These are phyloP conservation scores for Paraphoma sp. DNA, from an alignment of 2,329 filamentous ascomycete genomes.

Conservation along the genomic window DNA sequence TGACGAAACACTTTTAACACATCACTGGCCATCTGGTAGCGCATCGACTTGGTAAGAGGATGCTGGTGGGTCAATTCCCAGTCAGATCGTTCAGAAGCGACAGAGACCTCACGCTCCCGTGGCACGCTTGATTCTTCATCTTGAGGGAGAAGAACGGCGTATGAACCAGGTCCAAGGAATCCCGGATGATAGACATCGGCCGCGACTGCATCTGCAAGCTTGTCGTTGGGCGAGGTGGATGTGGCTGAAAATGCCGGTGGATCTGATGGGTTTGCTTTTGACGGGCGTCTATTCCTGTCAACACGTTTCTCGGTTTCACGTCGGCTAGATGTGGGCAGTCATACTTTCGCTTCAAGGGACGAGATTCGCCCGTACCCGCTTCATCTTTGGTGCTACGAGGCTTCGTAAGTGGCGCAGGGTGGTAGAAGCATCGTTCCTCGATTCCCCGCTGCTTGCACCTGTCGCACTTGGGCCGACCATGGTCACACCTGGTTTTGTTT, in stretches of 20 bases:
- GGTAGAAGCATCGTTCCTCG: constrained; percentile 42
- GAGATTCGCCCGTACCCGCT: constrained; percentile 18
- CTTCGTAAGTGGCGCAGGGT: constrained; percentile 45
- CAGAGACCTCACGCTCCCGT: constrained; percentile 28
- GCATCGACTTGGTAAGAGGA: constrained; percentile 37
- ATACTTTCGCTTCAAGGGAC: constrained; percentile 37
- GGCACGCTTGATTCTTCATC: constrained; percentile 26
- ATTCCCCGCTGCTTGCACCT: constrained; percentile 43
- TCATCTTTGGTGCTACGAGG: constrained; percentile 18
- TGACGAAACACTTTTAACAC: constrained; percentile 36
- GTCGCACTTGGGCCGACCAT: constrained; percentile 39
- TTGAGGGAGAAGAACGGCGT: constrained; percentile 36
- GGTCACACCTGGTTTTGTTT: constrained; percentile 45
- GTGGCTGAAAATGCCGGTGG: constrained; percentile 10
- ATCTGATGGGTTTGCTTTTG: constrained; percentile 13
- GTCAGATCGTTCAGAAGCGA: constrained; percentile 34
- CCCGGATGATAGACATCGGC: constrained; percentile 40
- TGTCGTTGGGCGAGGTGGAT: constrained; percentile 25
- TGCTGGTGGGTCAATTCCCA: constrained; percentile 39
- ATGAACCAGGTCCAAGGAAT: constrained; percentile 43
- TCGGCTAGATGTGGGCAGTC: not conserved
- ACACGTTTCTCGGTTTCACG: not conserved
- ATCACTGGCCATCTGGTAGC: constrained; percentile 36
- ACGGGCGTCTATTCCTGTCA: constrained; percentile 24
- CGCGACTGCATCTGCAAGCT: constrained; percentile 41